Evolutionary conservation across 2,329 filamentous ascomycete species (phyloP).

Genomic region (Fonsecaea monophora): DNA sequence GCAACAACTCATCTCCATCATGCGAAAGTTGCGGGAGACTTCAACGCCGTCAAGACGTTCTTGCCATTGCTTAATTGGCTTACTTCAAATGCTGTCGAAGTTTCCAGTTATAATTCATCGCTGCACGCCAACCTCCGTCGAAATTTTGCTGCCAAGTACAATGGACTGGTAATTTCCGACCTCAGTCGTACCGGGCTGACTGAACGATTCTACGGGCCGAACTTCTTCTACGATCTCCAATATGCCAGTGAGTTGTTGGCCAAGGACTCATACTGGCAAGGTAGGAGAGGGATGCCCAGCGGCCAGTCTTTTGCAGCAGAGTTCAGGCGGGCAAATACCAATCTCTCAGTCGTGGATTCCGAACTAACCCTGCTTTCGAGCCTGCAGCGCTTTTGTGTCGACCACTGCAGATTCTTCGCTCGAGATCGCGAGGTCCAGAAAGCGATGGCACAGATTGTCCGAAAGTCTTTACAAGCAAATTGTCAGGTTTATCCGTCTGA

Average conservation of each 20-base stretch:
- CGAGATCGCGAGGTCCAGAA: conserved; percentile 64
- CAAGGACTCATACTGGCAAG: conserved; percentile 82
- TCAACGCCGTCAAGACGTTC: conserved; percentile 71
- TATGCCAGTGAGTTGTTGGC: conserved; percentile 77
- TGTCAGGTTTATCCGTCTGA: conserved; percentile 74
- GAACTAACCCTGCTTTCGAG: conserved; percentile 79
- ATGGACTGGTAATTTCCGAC: conserved; percentile 73
- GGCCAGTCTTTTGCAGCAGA: conserved; percentile 70
- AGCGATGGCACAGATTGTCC: conserved; percentile 75
- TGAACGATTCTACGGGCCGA: conserved; percentile 69
- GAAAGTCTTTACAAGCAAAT: conserved; percentile 80
- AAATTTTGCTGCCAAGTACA: conserved; percentile 82
- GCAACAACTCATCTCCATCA: conserved; percentile 91
- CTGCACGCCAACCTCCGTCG: conserved; percentile 83
- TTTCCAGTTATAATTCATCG: conserved; percentile 85
- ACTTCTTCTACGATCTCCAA: conserved; percentile 84
- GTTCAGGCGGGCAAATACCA: conserved; percentile 84
- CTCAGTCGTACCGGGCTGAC: conserved; percentile 78
- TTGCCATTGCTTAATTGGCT: conserved; percentile 80
- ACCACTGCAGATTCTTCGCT: conserved; percentile 72
- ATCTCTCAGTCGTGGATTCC: conserved; percentile 89
- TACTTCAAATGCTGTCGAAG: conserved; percentile 75
- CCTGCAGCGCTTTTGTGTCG: conserved; percentile 86
- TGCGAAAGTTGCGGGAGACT: conserved; percentile 75
- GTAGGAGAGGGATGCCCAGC: conserved; percentile 45